Evolutionary conservation across 2,329 filamentous ascomycete genomes (phyloP).

Genomic region (Penicillium capsulatum): DNA sequence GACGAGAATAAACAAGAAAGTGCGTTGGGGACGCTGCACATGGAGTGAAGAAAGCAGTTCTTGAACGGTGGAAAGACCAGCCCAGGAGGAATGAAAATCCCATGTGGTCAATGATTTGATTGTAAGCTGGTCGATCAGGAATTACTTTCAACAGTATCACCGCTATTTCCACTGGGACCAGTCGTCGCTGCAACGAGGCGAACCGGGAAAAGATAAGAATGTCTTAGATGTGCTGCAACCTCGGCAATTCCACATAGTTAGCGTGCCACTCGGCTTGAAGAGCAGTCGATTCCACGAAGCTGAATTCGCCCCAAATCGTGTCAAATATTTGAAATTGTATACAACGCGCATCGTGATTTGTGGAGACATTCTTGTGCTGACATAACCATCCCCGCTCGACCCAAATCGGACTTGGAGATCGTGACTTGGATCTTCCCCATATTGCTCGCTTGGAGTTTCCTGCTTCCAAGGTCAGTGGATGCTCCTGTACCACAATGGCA

Average conservation of each 20-base stretch:
- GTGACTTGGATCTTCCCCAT: too few relatives aligned
- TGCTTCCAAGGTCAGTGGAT: neutral
- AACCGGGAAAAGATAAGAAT: constrained; percentile 6
- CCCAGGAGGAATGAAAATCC: constrained; percentile 3
- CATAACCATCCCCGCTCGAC: neutral
- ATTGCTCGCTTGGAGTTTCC: neutral
- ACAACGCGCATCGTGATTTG: too few relatives aligned
- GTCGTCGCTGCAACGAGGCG: constrained; percentile 10
- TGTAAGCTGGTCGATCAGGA: neutral
- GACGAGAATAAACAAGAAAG: too few relatives aligned
- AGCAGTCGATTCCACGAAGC: too few relatives aligned
- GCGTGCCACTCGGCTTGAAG: constrained; percentile 6
- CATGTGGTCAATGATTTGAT: constrained; percentile 7
- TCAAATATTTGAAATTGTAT: too few relatives aligned
- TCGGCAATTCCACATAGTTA: constrained; percentile 7
- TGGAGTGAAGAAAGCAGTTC: too few relatives aligned
- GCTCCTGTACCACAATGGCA: neutral
- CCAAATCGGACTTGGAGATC: too few relatives aligned
- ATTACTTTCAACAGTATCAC: constrained; percentile 1
- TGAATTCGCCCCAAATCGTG: too few relatives aligned
- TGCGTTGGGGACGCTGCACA: too few relatives aligned
- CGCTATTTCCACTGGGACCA: constrained; percentile 8
- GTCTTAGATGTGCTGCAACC: constrained; percentile 18
- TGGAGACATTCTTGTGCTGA: neutral
- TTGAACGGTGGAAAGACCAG: constrained; percentile 6